Conservation (phyloP, 306 rosid species). For the Quercus wislizeni region DNA sequence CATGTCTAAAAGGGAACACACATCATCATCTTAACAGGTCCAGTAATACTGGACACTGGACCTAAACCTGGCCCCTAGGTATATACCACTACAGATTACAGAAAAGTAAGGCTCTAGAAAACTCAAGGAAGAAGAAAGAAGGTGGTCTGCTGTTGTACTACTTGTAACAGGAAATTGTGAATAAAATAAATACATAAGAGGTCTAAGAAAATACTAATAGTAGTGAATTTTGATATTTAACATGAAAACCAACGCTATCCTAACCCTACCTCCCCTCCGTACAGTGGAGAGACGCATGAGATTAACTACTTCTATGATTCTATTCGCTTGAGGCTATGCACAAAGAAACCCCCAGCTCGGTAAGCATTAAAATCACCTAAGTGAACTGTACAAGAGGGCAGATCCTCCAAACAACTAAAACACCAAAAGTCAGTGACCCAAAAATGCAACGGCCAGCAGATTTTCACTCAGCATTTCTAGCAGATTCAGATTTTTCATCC, state of each 20-base stretch:
- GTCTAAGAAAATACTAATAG: neutral
- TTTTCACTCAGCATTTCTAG: constrained; percentile 38
- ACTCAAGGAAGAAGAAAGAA: neutral
- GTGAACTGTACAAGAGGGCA: constrained; percentile 7
- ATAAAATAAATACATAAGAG: neutral
- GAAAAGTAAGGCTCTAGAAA: neutral
- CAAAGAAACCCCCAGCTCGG: neutral
- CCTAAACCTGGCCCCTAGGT: too few species aligned
- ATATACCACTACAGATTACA: too few species aligned
- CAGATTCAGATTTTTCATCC: constrained; percentile 48
- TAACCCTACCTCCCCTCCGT: neutral
- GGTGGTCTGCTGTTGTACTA: neutral
- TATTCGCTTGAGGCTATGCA: neutral
- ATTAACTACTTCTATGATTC: constrained; percentile 1
- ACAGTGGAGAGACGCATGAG: neutral
- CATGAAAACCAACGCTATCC: neutral
- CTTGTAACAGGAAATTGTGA: neutral
- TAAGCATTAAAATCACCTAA: constrained; percentile 23
- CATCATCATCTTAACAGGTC: too few species aligned
- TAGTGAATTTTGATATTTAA: neutral
- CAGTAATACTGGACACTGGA: too few species aligned
- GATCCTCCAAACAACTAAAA: neutral
- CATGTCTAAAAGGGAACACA: too few species aligned
- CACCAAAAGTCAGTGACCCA: neutral
- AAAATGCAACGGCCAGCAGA: neutral